Evolutionary conservation across 2,329 filamentous ascomycete genomes (phyloP).

Genomic region (Ascosphaera aggregata): DNA sequence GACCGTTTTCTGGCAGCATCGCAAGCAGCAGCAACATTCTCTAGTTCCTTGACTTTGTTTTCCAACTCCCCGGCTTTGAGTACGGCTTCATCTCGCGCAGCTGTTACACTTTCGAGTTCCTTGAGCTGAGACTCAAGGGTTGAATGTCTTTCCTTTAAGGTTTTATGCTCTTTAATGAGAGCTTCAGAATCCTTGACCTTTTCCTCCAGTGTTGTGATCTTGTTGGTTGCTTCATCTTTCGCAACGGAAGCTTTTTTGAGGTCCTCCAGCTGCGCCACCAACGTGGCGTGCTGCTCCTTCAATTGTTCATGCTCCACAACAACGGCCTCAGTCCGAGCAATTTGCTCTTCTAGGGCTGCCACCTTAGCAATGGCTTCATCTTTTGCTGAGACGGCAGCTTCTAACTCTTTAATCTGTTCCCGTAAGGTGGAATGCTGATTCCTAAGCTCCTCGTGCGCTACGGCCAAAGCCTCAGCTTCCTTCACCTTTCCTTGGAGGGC

Average conservation of each 20-base stretch:
- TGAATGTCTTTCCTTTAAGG: slow-evolving; percentile 4
- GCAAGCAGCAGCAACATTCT: slow-evolving; percentile 15
- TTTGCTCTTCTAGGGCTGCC: background rate
- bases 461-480: background rate
- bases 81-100: slow-evolving; percentile 15
- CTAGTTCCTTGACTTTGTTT: slow-evolving; percentile 12
- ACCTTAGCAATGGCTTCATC: background rate
- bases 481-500: background rate
- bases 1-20: slow-evolving; percentile 11
- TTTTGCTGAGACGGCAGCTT: background rate
- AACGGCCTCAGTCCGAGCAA: background rate
- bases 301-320: background rate
- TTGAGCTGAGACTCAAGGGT: slow-evolving; percentile 1
- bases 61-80: slow-evolving; percentile 17
- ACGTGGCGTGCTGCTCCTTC: background rate
- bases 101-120: slow-evolving; percentile 12
- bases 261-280: background rate
- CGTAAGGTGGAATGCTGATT: background rate
- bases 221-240: background rate
- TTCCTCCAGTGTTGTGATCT: slow-evolving; percentile 1
- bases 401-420: background rate
- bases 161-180: slow-evolving; percentile 4
- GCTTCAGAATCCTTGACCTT: slow-evolving; percentile 4
- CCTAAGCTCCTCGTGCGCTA: background rate
- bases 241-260: background rate